phyloP scores from a whole-genome alignment of 2,329 filamentous ascomycete species.

The Arthrobotrys iridis region DNA sequence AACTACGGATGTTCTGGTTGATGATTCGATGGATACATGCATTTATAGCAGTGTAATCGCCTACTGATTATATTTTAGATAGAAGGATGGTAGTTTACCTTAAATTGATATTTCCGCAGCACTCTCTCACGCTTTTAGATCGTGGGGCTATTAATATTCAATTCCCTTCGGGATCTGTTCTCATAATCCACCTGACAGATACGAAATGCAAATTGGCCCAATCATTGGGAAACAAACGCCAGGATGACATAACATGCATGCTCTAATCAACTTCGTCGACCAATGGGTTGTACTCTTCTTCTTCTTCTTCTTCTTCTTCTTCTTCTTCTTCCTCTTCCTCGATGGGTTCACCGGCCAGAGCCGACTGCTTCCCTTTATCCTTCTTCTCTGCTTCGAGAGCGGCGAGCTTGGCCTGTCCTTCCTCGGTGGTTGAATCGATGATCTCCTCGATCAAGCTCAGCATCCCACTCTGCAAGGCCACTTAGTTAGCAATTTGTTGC shows the following conservation, averaged over 20 bases:
- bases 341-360: constrained; percentile 24
- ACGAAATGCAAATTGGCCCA: neutral
- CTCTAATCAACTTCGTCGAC: constrained; percentile 36
- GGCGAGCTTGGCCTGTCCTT: constrained; percentile 80
- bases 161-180: too few relatives aligned
- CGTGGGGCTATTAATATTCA: too few relatives aligned
- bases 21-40: neutral
- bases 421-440: constrained; percentile 91
- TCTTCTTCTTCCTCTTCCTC: constrained; percentile 39
- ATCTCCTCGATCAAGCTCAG: constrained; percentile 91
- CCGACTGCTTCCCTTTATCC: constrained; percentile 67
- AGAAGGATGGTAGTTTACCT: neutral
- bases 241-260: neutral
- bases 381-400: constrained; percentile 76
- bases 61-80: neutral
- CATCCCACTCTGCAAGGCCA: constrained; percentile 76
- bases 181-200: neutral
- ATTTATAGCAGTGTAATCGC: neutral
- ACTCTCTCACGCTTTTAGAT: too few relatives aligned
- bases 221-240: neutral
- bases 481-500: too few relatives aligned
- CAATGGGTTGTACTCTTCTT: constrained; percentile 29
- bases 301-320: neutral
- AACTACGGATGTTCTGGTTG: neutral
- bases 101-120: too few relatives aligned